Evolutionary conservation across 139 green algal species (phyloP), one percentile per base, ranked within the genome.

Genomic region (Chlorella sp.): DNA sequence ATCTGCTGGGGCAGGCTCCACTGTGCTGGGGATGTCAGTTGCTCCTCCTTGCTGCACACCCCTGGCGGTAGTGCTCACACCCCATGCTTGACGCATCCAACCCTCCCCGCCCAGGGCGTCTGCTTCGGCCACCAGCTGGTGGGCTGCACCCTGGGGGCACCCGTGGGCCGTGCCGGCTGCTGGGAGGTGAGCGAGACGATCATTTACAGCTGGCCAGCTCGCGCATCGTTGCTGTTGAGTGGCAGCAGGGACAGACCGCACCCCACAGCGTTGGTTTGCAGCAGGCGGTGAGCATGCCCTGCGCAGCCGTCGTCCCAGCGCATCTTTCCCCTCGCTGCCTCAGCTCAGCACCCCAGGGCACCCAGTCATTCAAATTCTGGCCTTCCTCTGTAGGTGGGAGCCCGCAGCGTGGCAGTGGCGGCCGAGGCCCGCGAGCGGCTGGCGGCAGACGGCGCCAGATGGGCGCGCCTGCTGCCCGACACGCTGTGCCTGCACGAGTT

Each of bases 51-150:
- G 3, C 28, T 38, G 60, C 63, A 28, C 12, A 13, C 20, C 17
- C 18, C 68, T n/a, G n/a, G n/a, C n/a, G n/a, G n/a, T n/a, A n/a
- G n/a, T n/a, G n/a, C n/a, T n/a, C n/a, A n/a, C n/a, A n/a, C n/a
- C n/a, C n/a, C n/a, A n/a, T n/a, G n/a, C n/a, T 51, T 32, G n/a
- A 30, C 3, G 0, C 34, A 30, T 16, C 18, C 17, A 26, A n/a
- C 18, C 3, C 3, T 57, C 23, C 39, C 74, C 20, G n/a, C 25
- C 0, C 62, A 84, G 79, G 79, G 79, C 30, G 65, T 84, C 18
- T 84, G 79, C 65, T 84, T 84, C 26, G 79, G 79, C 15, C 79
- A 84, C 44, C 79, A 84, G 65, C 62, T 84, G 23, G 65, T 84
- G 15, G 65, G 64, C 9, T 25, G 28, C 44, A 38, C 64, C 7